Base-by-base conservation (phyloP, 352 stramenopile genomes). In the Blastocystis sp. region DNA sequence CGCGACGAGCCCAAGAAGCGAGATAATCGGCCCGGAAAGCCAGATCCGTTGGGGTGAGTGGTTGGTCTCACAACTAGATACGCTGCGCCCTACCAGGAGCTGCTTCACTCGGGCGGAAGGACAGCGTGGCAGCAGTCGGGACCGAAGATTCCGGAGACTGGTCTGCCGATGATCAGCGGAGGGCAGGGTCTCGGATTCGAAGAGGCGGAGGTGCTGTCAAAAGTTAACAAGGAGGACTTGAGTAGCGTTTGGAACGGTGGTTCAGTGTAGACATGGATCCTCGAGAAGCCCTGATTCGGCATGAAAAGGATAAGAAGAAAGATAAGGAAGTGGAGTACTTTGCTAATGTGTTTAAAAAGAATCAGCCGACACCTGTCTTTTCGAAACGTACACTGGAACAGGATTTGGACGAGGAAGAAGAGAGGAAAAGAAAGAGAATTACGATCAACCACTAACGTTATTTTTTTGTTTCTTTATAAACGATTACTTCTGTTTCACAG, bases 311-410 rank as follows among this genome's bases (percentile, higher is more conserved):
- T 4, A 68, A 79, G 7, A 39, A 53, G 43, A 26, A 24, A 1
- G 53, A 88, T 45, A 79, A 78, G 41, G 53, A 88, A 24, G 41
- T 62, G n/a, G 76, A 81, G 41, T 88, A 88, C 43, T 76, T 88
- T 39, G 26, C 59, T 13, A 76, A 88, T 3, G 50, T 88, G 30
- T 88, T 88, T 43, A 20, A 76, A 26, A 88, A 88, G 76, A 88
- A 88, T 26, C 39, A 70, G 7, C 76, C 76, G 7, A 18, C 73
- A n/a, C 76, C 26, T 16, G 59, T 76, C 47, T 88, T 59, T 62
- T 53, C 76, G 53, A 88, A 88, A 26, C 11, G 76, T 18, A 88
- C 76, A 39, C 41, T 88, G 43, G 76, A 88, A 47, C 26, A n/a
- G 11, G 76, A 88, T 45, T 41, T 70, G 39, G 76, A 88, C n/a